Conservation (phyloP, 2,329 filamentous ascomycete species). For the Diplodia scrobiculata region DNA sequence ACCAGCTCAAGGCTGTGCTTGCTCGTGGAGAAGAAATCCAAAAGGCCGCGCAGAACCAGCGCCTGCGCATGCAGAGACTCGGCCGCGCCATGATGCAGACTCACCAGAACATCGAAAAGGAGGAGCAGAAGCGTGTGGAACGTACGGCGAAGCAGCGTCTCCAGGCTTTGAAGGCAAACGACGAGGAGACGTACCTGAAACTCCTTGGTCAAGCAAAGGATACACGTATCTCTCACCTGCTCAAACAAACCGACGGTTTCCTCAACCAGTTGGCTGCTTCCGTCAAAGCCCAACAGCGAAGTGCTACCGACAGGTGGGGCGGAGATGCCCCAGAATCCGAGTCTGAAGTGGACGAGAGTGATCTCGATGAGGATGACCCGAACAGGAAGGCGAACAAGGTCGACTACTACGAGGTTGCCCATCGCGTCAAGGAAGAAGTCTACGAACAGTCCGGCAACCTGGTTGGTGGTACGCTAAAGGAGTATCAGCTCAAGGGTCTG, state of each 20-base stretch:
- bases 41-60: conserved; percentile 66
- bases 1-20: conserved; percentile 85
- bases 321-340: conserved; percentile 57
- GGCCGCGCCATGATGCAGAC: conserved; percentile 85
- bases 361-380: conserved; percentile 68
- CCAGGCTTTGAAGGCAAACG: conserved; percentile 96
- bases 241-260: conserved; percentile 97
- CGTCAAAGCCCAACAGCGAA: conserved; percentile 90
- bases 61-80: conserved; percentile 77
- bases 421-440: conserved; percentile 92
- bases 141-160: conserved; percentile 99
- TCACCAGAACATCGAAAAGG: conserved; percentile 96
- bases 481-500: conserved; percentile 97
- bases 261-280: conserved; percentile 92
- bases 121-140: conserved; percentile 98
- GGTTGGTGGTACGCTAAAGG: conserved; percentile 89
- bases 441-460: conserved; percentile 79
- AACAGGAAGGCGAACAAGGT: conserved; percentile 75
- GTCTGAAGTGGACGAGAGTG: conserved; percentile 65
- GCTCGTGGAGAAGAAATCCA: conserved; percentile 78
- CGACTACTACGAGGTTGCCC: conserved; percentile 97
- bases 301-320: conserved; percentile 76
- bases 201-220: conserved; percentile 98
- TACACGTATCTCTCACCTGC: conserved; percentile 95
- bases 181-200: conserved; percentile 98